Evolutionary conservation across 768 basidiomycete genomes (phyloP), one percentile per base, ranked within the genome.

Genomic region (Phylloporus rhodoxanthus): DNA sequence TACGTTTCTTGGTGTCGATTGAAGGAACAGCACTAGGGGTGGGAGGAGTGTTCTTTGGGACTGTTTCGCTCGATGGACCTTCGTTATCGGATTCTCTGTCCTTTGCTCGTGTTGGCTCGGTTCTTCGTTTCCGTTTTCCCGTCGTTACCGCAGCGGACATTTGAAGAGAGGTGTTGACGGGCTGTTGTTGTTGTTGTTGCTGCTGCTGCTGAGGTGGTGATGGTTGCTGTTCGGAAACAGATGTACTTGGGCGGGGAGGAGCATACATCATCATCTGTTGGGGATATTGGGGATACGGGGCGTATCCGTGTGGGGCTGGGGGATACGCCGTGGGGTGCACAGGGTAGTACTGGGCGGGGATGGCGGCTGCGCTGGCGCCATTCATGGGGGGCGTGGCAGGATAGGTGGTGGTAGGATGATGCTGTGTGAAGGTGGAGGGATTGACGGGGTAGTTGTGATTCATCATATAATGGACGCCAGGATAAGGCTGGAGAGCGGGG

Each of bases 1-100:
- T 90, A 48, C 91, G 84, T 68, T 94, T 94, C 73, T 88, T 91
- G 55, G 75, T 68, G 62, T 91, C 89, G 51, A 74, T 68, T 44
- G 66, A 48, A 49, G 72, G 17, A 47, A 54, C 51, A 38, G 67
- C 54, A 30, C 53, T 32, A 54, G 71, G 47, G 58, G 69, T 30
- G 53, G 64, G 30, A 2, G 68, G 53, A 5, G 63, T 50, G 10
- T 64, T 68, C 43, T 72, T 69, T 51, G 71, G 69, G 8, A 60
- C 55, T 42, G 47, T 63, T 53, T 80, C 77, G 61, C 67, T 74
- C 45, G 81, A 79, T 36, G 75, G 71, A 26, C 68, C 73, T 41
- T 83, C 82, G 42, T 84, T 84, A 68, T 87, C 85, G 43, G 81
- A 80, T 36, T 67, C 73, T 56, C 73, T 78, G 55, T 79, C 70